Percentiles rank a stretch among this genome's conserved stretches.
Evolutionary conservation across 2,329 filamentous ascomycete genomes (phyloP).

Genomic region (Lanzia echinophila): DNA sequence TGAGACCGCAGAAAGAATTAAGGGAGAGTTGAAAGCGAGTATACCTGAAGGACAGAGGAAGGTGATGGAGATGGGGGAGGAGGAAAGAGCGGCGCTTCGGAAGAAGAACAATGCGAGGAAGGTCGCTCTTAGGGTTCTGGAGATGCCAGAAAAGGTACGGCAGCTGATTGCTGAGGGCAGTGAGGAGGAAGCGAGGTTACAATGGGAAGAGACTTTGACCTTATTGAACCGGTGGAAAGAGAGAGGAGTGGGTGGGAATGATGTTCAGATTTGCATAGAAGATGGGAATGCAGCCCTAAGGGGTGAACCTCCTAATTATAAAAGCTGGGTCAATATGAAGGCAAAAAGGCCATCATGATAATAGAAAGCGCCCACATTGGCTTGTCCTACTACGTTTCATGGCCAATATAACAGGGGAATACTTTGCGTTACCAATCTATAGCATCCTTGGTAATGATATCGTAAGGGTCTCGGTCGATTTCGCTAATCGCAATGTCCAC

Average conservation of each 20-base stretch:
- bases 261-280: conserved; percentile 30
- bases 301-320: conserved; percentile 21
- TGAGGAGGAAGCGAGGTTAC: conserved; percentile 52
- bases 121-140: conserved; percentile 22
- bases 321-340: conserved; percentile 20
- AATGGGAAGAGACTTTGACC: conserved; percentile 27
- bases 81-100: conserved; percentile 33
- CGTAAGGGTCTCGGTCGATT: conserved; percentile 81
- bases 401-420: not conserved
- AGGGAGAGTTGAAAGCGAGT: conserved; percentile 21
- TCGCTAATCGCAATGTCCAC: conserved; percentile 69
- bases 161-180: conserved; percentile 53
- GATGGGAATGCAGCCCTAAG: conserved; percentile 30
- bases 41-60: conserved; percentile 44
- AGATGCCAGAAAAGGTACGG: conserved; percentile 40
- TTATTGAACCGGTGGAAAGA: conserved; percentile 29
- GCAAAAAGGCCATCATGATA: conserved; percentile 16
- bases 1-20: conserved; percentile 28
- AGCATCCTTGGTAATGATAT: conserved; percentile 46
- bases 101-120: conserved; percentile 15
- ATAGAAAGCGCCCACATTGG: not conserved
- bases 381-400: no score
- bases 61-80: conserved; percentile 52
- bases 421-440: conserved; percentile 8
- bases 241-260: conserved; percentile 28